phyloP scores from a whole-genome alignment of 345 rosid genomes.

The Aegle marmelos region DNA sequence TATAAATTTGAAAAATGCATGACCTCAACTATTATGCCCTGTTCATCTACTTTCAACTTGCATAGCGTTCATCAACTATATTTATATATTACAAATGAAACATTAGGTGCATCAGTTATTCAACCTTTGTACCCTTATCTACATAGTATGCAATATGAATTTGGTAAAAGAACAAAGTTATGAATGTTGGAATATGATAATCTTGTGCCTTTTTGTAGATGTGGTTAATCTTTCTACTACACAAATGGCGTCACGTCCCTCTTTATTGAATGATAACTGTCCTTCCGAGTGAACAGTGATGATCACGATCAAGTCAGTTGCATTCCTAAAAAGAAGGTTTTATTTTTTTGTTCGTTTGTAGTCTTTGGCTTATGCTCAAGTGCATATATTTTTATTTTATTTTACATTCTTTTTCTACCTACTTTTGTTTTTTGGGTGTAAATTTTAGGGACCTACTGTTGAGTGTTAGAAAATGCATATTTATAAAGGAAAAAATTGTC shows the following conservation, averaged over 20 bases:
- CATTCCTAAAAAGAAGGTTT: conserved; percentile 40
- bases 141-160: background rate
- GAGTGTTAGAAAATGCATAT: too few relatives aligned
- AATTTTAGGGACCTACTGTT: conserved; percentile 42
- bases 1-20: too few relatives aligned
- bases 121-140: background rate
- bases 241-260: conserved; percentile 2
- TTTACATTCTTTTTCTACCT: background rate
- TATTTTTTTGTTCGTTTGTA: background rate
- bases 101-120: background rate
- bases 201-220: conserved; percentile 10
- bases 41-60: background rate
- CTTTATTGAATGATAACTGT: conserved; percentile 26
- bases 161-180: background rate
- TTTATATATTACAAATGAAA: background rate
- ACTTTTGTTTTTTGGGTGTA: conserved; percentile 31
- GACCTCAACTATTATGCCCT: background rate
- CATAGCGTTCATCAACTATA: background rate
- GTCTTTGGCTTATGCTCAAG: background rate
- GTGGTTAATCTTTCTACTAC: conserved; percentile 4
- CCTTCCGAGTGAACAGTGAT: conserved; percentile 22
- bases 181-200: background rate
- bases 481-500: too few relatives aligned
- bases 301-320: conserved; percentile 23
- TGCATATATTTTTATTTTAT: conserved; percentile 28